Evolutionary conservation across 2,329 filamentous ascomycete genomes (phyloP), one percentile per base, ranked within the genome.

Genomic region (Paracoccidioides brasiliensis): DNA sequence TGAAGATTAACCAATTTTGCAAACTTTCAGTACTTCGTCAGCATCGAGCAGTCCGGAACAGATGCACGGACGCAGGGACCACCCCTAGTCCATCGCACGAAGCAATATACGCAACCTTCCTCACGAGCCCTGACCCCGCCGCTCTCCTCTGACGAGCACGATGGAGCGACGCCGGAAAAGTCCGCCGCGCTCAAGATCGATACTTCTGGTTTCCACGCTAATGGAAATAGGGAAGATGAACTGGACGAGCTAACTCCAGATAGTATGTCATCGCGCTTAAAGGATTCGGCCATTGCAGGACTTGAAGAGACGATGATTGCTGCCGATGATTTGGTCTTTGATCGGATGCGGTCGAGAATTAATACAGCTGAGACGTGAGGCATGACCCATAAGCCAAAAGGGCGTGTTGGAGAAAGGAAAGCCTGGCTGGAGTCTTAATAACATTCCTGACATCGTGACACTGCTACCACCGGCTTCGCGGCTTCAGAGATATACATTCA

Each of bases 21-120:
- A 12, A 22, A 9, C 43, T 33, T 55, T 15, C 43, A 82, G 74
- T 86, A 86, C 68, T 86, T 86, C 69, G 85, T 85, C 71, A 82
- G 80, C 59, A 85, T 86, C 63, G 83, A 86, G 68, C 77, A 81
- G 64, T 77, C 84, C 1, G 82, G 82, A 45, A 75, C 71, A 5
- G 71, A 73, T 61, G 71, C 68, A 7, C 68, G 69, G 37, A 74
- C 70, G 7, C 72, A 73, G 57, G 71, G 71, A 1, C 71, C 71
- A 10, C 66, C 71, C 9, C 63, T 73, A n/a, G 70, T 72, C 44
- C 71, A 72, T 57, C 67, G 68, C 15, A 67, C 68, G 14, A 69
- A 68, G 9, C 70, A 72, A 61, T 44, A 51, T 52, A 40, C 58
- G 55, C 43, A 60, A 5, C 46, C 46, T 12, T 38, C 37, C 37